Evolutionary conservation across 2,329 filamentous ascomycete genomes (phyloP).

Genomic region (Venturiaceae sp.): DNA sequence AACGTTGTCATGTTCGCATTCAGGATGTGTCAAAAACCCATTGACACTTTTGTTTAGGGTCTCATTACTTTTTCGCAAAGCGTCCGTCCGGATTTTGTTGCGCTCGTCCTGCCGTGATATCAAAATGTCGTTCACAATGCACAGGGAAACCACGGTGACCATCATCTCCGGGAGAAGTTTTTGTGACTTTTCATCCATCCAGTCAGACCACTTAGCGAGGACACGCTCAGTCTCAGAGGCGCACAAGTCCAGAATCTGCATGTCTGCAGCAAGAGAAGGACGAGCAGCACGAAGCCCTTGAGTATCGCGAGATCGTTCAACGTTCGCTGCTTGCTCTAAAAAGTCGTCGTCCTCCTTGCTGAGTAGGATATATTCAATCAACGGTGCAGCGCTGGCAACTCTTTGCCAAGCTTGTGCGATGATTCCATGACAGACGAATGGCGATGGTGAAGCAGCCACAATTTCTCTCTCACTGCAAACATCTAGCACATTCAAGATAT

Average conservation of each 20-base stretch:
- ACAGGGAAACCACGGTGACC: constrained; percentile 39
- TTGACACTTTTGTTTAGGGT: constrained; percentile 20
- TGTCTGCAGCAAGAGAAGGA: constrained; percentile 2
- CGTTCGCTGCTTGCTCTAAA: neutral
- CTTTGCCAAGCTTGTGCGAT: constrained; percentile 35
- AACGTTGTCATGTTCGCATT: constrained; percentile 32
- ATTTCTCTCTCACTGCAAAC: constrained; percentile 52
- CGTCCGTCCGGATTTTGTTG: constrained; percentile 16
- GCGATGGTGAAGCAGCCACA: constrained; percentile 13
- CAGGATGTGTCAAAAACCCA: constrained; percentile 22
- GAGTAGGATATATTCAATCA: constrained; percentile 42
- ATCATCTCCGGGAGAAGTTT: constrained; percentile 40
- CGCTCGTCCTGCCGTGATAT: constrained; percentile 12
- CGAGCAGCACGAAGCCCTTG: neutral
- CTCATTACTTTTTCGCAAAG: constrained; percentile 17
- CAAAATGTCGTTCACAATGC: constrained; percentile 26
- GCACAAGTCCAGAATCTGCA: constrained; percentile 35
- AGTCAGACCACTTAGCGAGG: constrained; percentile 32
- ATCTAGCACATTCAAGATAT: constrained; percentile 60
- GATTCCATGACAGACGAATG: constrained; percentile 27
- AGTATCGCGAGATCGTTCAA: neutral
- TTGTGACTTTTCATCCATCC: constrained; percentile 30
- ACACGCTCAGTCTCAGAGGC: constrained; percentile 35
- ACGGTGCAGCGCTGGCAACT: constrained; percentile 25
- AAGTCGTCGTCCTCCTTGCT: constrained; percentile 5